Conservation (phyloP, 495 filamentous ascomycete genomes). For the Xylaria cubensis region DNA sequence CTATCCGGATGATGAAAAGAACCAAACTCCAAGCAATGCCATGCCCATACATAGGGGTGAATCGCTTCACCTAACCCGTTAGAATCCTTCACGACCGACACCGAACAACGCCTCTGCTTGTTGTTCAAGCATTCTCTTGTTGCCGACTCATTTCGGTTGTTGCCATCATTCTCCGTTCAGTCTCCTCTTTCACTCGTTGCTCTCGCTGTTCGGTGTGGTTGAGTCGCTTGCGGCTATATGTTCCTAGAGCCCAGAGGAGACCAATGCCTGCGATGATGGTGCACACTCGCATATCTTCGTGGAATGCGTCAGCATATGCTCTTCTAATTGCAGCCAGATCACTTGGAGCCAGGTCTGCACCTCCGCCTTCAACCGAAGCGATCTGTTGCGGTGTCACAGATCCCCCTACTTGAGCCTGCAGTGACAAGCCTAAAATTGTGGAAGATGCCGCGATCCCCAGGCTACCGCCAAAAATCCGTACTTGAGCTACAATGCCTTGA, state of each 20-base stretch:
- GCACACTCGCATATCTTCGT: conserved; percentile 48
- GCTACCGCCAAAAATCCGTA: conserved; percentile 59
- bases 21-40: neutral
- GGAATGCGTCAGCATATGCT: conserved; percentile 48
- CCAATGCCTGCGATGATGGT: conserved; percentile 43
- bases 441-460: conserved; percentile 60
- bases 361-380: conserved; percentile 28
- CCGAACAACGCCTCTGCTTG: neutral
- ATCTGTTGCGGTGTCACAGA: conserved; percentile 35
- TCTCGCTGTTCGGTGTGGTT: conserved; percentile 34
- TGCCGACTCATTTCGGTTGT: neutral
- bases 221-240: conserved; percentile 38
- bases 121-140: neutral
- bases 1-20: neutral
- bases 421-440: conserved; percentile 47
- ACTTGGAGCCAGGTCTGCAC: conserved; percentile 14
- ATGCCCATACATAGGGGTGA: neutral
- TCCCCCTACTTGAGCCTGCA: conserved; percentile 29
- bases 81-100: neutral
- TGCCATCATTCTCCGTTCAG: conserved; percentile 14
- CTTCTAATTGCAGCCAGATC: conserved; percentile 32
- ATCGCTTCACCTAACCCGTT: neutral
- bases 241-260: conserved; percentile 38
- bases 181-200: conserved; percentile 30
- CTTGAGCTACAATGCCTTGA: conserved; percentile 58